These are phyloP conservation scores for Colletotrichum musicola DNA, from an alignment of 2,329 filamentous ascomycete species.

Conservation along the genomic window DNA sequence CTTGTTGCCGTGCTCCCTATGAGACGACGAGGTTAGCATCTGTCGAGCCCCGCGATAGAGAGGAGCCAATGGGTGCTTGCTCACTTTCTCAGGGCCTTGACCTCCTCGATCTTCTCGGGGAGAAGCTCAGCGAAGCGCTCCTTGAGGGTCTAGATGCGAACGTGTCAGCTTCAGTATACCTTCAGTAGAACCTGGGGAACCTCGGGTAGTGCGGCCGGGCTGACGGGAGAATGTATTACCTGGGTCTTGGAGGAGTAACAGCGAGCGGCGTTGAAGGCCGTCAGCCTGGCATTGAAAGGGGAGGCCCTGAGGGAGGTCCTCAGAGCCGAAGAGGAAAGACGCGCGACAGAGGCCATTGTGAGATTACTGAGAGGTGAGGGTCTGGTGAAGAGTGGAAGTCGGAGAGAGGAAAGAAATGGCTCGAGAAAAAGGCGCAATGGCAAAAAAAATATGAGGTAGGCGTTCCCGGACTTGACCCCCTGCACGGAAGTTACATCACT, in stretches of 20 bases:
- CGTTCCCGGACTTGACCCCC: slow-evolving; percentile 34
- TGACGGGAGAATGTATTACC: slow-evolving; percentile 63
- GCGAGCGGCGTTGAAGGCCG: slow-evolving; percentile 85
- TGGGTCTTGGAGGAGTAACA: slow-evolving; percentile 95
- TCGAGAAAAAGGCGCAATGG: slow-evolving; percentile 41
- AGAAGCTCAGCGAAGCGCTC: slow-evolving; percentile 97
- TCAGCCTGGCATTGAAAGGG: slow-evolving; percentile 75
- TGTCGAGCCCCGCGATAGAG: slow-evolving; percentile 26
- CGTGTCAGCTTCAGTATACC: slow-evolving; percentile 42
- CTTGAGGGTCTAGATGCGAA: slow-evolving; percentile 82
- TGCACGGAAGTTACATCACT: slow-evolving; percentile 37
- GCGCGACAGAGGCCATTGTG: slow-evolving; percentile 86
- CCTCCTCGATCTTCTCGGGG: slow-evolving; percentile 97
- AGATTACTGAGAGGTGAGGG: slow-evolving; percentile 42
- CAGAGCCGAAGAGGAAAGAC: slow-evolving; percentile 84
- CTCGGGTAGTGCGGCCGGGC: slow-evolving; percentile 26
- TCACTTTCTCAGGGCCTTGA: slow-evolving; percentile 98
- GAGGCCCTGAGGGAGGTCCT: slow-evolving; percentile 79
- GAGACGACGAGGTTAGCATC: slow-evolving; percentile 39
- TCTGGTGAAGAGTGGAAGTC: slow-evolving; percentile 45
- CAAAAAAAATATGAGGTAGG: slow-evolving; percentile 41
- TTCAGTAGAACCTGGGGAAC: slow-evolving; percentile 11
- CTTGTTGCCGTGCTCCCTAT: slow-evolving; percentile 92
- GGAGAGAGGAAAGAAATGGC: slow-evolving; percentile 44
- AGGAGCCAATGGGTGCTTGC: slow-evolving; percentile 49